Evolutionary conservation across 306 rosid species (phyloP), one percentile per base, ranked within the genome.

Genomic region (Castanea mollissima): DNA sequence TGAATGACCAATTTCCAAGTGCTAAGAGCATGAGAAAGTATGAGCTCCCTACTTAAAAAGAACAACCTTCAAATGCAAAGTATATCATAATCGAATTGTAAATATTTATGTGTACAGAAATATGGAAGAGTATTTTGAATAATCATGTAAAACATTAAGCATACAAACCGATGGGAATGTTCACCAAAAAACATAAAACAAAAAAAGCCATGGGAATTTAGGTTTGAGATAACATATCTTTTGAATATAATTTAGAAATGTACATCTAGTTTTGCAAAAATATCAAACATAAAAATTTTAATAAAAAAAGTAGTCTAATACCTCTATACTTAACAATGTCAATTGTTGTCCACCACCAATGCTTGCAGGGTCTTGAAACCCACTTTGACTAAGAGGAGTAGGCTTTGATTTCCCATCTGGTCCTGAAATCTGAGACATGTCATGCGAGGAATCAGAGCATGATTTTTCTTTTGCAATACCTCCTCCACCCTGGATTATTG

Each of bases 361-460:
- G 73, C 93, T 94, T 56, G 97, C 97, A 71, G 99, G 97, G 77
- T 92, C 99, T 13, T 71, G 83, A 83, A 92, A 91, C 41, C 98
- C 97, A 86, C 76, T 89, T 88, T 94, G 98, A 87, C 97, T 94
- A 13, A 92, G 90, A 63, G 97, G 92, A 78, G 98, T 92, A 68
- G 77, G 80, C 74, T 79, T 86, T 59, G 95, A 87, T 84, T 80
- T 94, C 78, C 86, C 78, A 70, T 72, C 88, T 78, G 94, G 94
- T 63, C 90, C 94, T 52, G 97, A 94, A 83, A 94, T 91, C 85
- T 94, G 97, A 84, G 97, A 92, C 60, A 70, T 71, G 81, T 91
- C 92, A 77, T 77, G 90, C 8, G 88, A 79, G 72, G 74, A 77
- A 76, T 85, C 76, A 27, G 80, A 34, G 82, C 44, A 44, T 68